These are phyloP conservation scores for Calonectria montana DNA, from an alignment of 2,329 filamentous ascomycete genomes.

Conservation along the genomic window DNA sequence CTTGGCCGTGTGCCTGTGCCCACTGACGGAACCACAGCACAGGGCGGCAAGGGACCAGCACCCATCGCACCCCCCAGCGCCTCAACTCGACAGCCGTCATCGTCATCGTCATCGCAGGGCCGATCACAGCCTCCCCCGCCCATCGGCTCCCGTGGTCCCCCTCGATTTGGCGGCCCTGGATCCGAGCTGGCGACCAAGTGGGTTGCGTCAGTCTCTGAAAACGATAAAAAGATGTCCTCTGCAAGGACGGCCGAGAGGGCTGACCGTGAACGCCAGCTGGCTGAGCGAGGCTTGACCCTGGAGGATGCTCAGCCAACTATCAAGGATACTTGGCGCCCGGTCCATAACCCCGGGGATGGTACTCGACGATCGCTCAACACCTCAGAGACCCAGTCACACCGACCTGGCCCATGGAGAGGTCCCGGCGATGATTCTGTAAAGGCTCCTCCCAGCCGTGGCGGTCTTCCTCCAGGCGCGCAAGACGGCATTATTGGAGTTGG, in stretches of 20 bases:
- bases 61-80: conserved; percentile 56
- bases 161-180: conserved; percentile 43
- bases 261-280: conserved; percentile 57
- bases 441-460: neutral
- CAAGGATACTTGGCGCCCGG: conserved; percentile 66
- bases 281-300: conserved; percentile 56
- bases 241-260: conserved; percentile 53
- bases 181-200: conserved; percentile 55
- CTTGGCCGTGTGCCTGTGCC: conserved; percentile 59
- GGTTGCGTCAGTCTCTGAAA: conserved; percentile 56
- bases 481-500: neutral
- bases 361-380: conserved; percentile 43
- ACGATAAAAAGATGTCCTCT: conserved; percentile 58
- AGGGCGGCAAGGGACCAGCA: conserved; percentile 55
- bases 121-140: conserved; percentile 46
- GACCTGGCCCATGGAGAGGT: conserved; percentile 45
- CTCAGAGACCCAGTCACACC: conserved; percentile 44
- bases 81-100: conserved; percentile 34
- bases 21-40: conserved; percentile 50
- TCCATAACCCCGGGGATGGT: conserved; percentile 52
- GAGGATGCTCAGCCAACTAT: conserved; percentile 60
- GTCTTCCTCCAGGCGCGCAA: neutral
- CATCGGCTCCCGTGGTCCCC: conserved; percentile 46
- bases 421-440: conserved; percentile 41
- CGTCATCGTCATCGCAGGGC: conserved; percentile 38